Conservation (phyloP, 768 basidiomycete genomes). For the Coprinopsis strossmayeri region DNA sequence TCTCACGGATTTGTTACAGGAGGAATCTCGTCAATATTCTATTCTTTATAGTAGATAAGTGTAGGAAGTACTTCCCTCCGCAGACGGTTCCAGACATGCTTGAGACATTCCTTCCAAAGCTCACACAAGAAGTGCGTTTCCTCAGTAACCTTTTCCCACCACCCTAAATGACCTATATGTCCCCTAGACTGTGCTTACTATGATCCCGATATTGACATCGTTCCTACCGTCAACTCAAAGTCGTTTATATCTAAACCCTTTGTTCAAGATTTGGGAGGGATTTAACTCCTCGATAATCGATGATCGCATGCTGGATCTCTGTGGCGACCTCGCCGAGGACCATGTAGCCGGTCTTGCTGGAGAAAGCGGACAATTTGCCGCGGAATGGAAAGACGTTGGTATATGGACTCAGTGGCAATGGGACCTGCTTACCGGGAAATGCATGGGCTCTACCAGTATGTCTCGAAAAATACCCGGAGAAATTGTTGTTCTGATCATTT, state of each 20-base stretch:
- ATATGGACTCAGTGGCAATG: slow-evolving; percentile 87
- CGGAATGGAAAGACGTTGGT: slow-evolving; percentile 76
- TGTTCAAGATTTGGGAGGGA: slow-evolving; percentile 75
- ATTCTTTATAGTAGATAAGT: slow-evolving; percentile 67
- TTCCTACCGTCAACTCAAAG: slow-evolving; percentile 67
- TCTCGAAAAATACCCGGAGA: not conserved
- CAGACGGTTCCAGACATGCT: slow-evolving; percentile 67
- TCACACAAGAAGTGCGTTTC: slow-evolving; percentile 61
- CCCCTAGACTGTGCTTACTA: slow-evolving; percentile 57
- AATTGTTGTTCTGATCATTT: slow-evolving; percentile 2
- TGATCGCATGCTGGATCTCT: slow-evolving; percentile 67
- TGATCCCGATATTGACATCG: slow-evolving; percentile 69
- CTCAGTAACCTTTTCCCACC: not conserved
- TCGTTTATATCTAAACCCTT: slow-evolving; percentile 60
- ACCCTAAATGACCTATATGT: not conserved
- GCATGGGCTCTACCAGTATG: slow-evolving; percentile 73
- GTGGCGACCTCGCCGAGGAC: slow-evolving; percentile 65
- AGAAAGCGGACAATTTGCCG: slow-evolving; percentile 50
- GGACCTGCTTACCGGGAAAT: slow-evolving; percentile 76
- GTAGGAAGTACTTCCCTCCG: slow-evolving; percentile 62
- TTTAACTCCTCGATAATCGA: slow-evolving; percentile 72
- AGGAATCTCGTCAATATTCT: slow-evolving; percentile 67
- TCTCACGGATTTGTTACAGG: slow-evolving; percentile 22
- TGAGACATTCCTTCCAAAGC: slow-evolving; percentile 57
- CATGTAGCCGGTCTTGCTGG: slow-evolving; percentile 54